These are phyloP conservation scores for Fraxinus xanthoxyloides DNA, from an alignment of 305 asterid species.

Conservation along the genomic window DNA sequence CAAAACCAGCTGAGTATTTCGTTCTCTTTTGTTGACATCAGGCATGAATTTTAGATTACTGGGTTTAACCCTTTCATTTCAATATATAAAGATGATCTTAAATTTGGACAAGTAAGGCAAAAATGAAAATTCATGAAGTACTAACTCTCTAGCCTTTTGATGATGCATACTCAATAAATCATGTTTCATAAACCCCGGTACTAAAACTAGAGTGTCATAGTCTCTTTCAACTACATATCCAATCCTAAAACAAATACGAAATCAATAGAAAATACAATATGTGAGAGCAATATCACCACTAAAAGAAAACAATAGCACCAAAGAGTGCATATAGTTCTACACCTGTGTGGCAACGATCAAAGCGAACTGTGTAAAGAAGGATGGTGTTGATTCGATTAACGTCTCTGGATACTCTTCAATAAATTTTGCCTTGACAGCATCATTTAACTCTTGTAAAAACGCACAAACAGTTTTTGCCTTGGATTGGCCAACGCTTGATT, in stretches of 20 bases:
- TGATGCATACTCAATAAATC: neutral
- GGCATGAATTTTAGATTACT: neutral
- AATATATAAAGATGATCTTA: neutral
- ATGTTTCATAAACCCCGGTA: neutral
- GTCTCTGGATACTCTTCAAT: constrained; percentile 79
- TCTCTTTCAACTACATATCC: neutral
- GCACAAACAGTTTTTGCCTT: constrained; percentile 90
- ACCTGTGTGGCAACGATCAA: constrained; percentile 96
- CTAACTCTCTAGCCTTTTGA: neutral
- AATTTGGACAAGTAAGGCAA: neutral
- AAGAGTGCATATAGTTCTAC: neutral
- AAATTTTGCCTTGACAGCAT: constrained; percentile 89
- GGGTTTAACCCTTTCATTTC: neutral
- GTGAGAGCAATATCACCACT: neutral
- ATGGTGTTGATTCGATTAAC: constrained; percentile 69
- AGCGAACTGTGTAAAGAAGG: constrained; percentile 87
- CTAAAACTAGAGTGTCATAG: neutral
- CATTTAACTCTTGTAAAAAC: constrained; percentile 92
- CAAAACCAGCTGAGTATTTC: neutral
- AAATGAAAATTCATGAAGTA: neutral
- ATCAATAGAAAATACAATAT: neutral
- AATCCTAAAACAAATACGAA: neutral
- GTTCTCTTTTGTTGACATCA: neutral
- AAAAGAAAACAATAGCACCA: neutral
- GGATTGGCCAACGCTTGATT: constrained; percentile 84